These are phyloP conservation scores for Monilinia fructicola DNA, from an alignment of 2,329 filamentous ascomycete species.

Conservation along the genomic window DNA sequence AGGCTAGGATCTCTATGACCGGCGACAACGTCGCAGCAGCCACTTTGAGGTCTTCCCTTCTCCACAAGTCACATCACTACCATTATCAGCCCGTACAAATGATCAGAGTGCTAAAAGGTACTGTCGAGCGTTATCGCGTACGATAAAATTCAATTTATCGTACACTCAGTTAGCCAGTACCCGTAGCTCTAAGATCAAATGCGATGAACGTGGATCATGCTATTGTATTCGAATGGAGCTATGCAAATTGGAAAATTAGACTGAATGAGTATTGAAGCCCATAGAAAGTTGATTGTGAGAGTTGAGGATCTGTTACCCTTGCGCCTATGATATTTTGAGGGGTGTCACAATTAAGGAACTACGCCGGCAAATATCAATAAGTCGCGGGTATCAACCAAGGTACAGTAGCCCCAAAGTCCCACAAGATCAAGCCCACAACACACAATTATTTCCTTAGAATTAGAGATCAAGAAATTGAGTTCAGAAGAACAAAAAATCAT, in stretches of 20 bases:
- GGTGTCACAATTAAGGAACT: not conserved
- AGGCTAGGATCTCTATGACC: conserved; percentile 6
- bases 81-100: conserved; percentile 20
- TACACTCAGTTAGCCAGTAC: conserved; percentile 11
- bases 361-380: conserved; percentile 5
- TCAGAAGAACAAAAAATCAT: conserved; percentile 9
- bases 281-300: conserved; percentile 1
- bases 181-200: conserved; percentile 16
- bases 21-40: not conserved
- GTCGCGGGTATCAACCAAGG: conserved; percentile 11
- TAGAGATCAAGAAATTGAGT: conserved; percentile 12
- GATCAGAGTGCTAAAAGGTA: conserved; percentile 14
- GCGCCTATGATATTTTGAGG: conserved; percentile 2
- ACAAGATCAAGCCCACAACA: conserved; percentile 7
- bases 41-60: conserved; percentile 6
- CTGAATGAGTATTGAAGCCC: conserved; percentile 13
- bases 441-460: not conserved
- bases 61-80: conserved; percentile 3
- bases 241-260: not conserved
- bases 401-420: conserved; percentile 6
- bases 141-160: conserved; percentile 6
- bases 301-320: conserved; percentile 17
- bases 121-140: conserved; percentile 13
- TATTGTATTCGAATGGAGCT: conserved; percentile 9
- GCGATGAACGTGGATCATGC: conserved; percentile 17